Percentiles rank a stretch among this genome's conserved stretches.
phyloP scores from a whole-genome alignment of 805 yeast genomes.

The Metschnikowia drakensbergensis region DNA sequence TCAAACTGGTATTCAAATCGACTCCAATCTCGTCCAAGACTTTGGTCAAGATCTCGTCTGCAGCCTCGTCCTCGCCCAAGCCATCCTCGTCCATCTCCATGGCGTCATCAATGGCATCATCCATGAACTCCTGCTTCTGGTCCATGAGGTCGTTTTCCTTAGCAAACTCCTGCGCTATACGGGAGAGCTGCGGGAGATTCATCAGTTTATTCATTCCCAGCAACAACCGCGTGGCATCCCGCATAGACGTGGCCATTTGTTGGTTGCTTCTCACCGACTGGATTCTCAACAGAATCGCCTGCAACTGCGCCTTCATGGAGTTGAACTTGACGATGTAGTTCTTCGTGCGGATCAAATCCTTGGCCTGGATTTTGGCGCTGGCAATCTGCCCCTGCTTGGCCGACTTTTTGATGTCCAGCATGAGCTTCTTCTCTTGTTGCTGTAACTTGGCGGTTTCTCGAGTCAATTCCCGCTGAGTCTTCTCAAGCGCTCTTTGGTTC shows the following conservation, averaged over 20 bases:
- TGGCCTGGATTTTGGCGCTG: constrained; percentile 92
- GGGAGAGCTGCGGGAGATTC: constrained; percentile 85
- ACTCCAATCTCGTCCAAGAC: constrained; percentile 96
- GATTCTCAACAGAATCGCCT: constrained; percentile 86
- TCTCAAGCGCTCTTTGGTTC: constrained; percentile 92
- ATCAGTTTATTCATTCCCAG: constrained; percentile 84
- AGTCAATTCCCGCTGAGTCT: constrained; percentile 89
- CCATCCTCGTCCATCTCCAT: constrained; percentile 79
- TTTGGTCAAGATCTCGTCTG: constrained; percentile 84
- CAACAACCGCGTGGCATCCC: constrained; percentile 82
- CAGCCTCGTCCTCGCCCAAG: constrained; percentile 81
- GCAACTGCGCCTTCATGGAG: constrained; percentile 90
- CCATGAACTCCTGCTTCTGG: constrained; percentile 98
- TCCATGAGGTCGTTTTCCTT: constrained; percentile 95
- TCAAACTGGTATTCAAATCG: constrained; percentile 55
- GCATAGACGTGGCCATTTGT: constrained; percentile 93
- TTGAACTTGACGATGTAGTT: constrained; percentile 82
- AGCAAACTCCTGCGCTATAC: constrained; percentile 93
- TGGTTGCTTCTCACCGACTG: constrained; percentile 91
- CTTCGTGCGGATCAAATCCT: constrained; percentile 87
- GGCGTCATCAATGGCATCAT: constrained; percentile 94
- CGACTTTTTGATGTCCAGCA: constrained; percentile 81
- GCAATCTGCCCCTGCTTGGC: constrained; percentile 88
- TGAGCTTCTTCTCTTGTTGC: constrained; percentile 84
- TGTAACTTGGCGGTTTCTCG: constrained; percentile 85